Percentiles rank a stretch among this genome's conserved stretches.
These are phyloP conservation scores for Crithidia mellificae DNA, from an alignment of 208 protist genomes.

Conservation along the genomic window DNA sequence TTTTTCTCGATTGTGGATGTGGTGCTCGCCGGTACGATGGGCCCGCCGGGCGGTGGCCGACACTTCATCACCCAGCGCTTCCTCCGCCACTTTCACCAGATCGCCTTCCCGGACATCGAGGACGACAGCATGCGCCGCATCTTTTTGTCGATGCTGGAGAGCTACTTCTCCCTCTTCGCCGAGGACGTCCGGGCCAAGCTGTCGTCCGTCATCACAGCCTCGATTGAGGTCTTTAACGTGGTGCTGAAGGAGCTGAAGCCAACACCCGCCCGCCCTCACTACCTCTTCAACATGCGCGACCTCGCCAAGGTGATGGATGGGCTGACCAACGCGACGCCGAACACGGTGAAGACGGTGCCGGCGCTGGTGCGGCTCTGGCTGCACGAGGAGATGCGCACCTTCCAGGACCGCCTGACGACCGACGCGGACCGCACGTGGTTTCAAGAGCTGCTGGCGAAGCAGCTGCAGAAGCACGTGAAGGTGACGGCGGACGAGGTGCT, in stretches of 20 bases:
- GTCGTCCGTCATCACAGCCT: conserved; percentile 84
- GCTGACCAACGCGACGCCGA: conserved; percentile 85
- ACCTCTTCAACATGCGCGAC: conserved; percentile 99
- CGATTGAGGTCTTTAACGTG: conserved; percentile 96
- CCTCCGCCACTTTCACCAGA: conserved; percentile 98
- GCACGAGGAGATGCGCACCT: conserved; percentile 96
- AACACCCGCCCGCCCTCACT: conserved; percentile 97
- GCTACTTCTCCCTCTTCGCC: conserved; percentile 88
- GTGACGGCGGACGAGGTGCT: conserved; percentile 74
- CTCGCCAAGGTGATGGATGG: conserved; percentile 97
- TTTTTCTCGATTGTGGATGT: conserved; percentile 96
- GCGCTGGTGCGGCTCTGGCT: conserved; percentile 92
- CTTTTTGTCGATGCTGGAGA: conserved; percentile 95
- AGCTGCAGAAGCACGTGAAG: conserved; percentile 87
- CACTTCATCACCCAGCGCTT: conserved; percentile 96
- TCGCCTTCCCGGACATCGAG: conserved; percentile 96
- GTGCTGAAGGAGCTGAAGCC: conserved; percentile 95
- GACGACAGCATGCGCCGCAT: conserved; percentile 95
- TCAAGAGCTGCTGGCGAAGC: conserved; percentile 76
- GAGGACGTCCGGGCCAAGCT: conserved; percentile 84
- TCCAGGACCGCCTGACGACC: conserved; percentile 94
- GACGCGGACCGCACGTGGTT: conserved; percentile 92
- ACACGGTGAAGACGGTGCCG: conserved; percentile 49
- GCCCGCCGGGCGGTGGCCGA: conserved; percentile 96
- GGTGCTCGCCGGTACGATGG: conserved; percentile 95